Conservation (phyloP, 2,329 filamentous ascomycete genomes). For the Pseudovirgaria hyperparasitica region DNA sequence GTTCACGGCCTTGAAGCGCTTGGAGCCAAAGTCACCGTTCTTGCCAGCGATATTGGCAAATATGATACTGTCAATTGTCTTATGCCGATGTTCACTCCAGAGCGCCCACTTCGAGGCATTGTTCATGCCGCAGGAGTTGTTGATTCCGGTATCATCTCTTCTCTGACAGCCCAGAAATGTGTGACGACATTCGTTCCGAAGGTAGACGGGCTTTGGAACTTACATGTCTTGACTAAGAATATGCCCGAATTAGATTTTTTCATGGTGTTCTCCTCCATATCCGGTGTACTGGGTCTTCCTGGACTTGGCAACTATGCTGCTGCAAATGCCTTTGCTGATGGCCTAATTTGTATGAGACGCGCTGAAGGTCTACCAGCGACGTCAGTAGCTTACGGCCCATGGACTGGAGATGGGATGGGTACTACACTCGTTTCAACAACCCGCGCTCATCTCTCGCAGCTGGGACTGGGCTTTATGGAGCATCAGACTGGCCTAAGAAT, state of each 20-base stretch:
- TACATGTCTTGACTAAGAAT: constrained; percentile 12
- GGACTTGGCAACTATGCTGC: constrained; percentile 42
- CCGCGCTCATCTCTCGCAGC: constrained; percentile 1
- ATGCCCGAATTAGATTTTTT: constrained; percentile 37
- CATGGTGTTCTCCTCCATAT: constrained; percentile 35
- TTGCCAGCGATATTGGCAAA: constrained; percentile 13
- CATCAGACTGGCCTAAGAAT: constrained; percentile 1
- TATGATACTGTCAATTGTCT: constrained; percentile 9
- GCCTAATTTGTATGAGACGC: constrained; percentile 6
- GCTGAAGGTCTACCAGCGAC: constrained; percentile 2
- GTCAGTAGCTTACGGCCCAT: constrained; percentile 4
- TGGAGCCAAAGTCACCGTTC: constrained; percentile 11
- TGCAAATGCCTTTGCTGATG: constrained; percentile 36
- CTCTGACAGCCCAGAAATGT: constrained; percentile 15
- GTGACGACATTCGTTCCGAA: constrained; percentile 12
- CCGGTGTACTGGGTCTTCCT: constrained; percentile 36
- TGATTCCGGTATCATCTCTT: constrained; percentile 13
- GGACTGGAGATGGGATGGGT: constrained; percentile 4
- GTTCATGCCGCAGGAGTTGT: constrained; percentile 17
- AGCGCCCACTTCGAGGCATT: constrained; percentile 19
- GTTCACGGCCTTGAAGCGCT: constrained; percentile 11
- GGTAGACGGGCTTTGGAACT: constrained; percentile 12
- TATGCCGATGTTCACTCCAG: constrained; percentile 10
- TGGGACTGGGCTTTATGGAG: constrained; percentile 1
- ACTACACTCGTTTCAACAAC: background rate